phyloP scores from a whole-genome alignment of 768 basidiomycete genomes.

The Myochromella boudieri region DNA sequence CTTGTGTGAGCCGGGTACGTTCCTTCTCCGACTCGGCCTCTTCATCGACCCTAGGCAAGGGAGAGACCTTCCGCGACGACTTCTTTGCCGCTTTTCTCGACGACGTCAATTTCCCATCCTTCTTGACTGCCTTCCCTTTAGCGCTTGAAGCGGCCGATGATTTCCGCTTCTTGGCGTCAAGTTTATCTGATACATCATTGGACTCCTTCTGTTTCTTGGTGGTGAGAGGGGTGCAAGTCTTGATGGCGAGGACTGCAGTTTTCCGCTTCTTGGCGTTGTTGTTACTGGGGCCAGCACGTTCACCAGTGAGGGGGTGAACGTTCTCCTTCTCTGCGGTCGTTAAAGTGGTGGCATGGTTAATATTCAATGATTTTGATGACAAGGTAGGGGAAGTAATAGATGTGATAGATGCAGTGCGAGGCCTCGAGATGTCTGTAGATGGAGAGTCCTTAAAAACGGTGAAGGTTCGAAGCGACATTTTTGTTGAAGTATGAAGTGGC shows the following conservation, averaged over 20 bases:
- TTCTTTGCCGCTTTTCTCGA: conserved; percentile 36
- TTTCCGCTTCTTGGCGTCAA: conserved; percentile 64
- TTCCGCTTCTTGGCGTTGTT: conserved; percentile 61
- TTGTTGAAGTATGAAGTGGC: conserved; percentile 2
- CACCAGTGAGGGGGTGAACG: conserved; percentile 71
- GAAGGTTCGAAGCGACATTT: conserved; percentile 59
- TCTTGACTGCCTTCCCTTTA: conserved; percentile 35
- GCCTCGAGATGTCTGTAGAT: conserved; percentile 30
- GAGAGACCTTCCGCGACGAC: conserved; percentile 49
- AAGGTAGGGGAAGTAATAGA: conserved; percentile 29
- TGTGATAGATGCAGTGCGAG: conserved; percentile 27
- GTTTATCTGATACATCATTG: conserved; percentile 39
- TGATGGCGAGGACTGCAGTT: conserved; percentile 56
- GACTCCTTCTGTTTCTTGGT: conserved; percentile 46
- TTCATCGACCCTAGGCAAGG: conserved; percentile 63
- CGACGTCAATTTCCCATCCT: conserved; percentile 32
- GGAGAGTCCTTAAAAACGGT: conserved; percentile 64
- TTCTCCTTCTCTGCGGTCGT: conserved; percentile 73
- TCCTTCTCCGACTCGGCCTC: conserved; percentile 38
- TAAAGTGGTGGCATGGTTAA: conserved; percentile 29
- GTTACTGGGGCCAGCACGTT: conserved; percentile 43
- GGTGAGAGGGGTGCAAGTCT: conserved; percentile 37
- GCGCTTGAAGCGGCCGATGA: conserved; percentile 33
- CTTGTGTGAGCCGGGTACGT: conserved; percentile 41
- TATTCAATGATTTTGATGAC: conserved; percentile 17